These are phyloP conservation scores for Phytophthora multivora DNA, from an alignment of 352 stramenopile species.

Conservation along the genomic window DNA sequence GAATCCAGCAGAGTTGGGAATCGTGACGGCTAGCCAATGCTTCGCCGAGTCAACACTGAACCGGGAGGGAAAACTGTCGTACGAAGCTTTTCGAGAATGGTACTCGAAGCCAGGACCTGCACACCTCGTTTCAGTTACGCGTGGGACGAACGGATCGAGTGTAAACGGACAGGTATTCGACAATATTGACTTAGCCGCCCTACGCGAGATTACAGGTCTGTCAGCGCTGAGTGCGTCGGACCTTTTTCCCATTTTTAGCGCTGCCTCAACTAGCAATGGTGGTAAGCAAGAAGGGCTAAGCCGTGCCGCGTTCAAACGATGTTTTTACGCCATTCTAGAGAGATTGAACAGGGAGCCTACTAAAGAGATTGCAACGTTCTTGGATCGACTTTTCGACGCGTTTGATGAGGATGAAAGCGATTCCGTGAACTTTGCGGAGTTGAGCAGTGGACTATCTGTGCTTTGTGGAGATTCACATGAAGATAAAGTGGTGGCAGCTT, in stretches of 20 bases:
- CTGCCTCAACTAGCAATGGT: constrained; percentile 21
- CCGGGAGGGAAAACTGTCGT: constrained; percentile 71
- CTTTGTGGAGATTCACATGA: constrained; percentile 73
- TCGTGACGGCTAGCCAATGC: constrained; percentile 74
- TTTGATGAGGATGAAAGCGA: constrained; percentile 79
- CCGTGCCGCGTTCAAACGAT: constrained; percentile 69
- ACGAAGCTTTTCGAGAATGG: constrained; percentile 76
- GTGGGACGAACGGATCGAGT: not conserved
- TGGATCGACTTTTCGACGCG: constrained; percentile 76
- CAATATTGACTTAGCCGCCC: constrained; percentile 24
- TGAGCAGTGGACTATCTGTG: constrained; percentile 79
- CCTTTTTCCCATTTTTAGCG: constrained; percentile 64
- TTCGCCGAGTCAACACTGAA: constrained; percentile 76
- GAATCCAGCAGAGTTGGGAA: constrained; percentile 62
- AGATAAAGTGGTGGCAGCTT: constrained; percentile 81
- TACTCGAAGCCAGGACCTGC: constrained; percentile 72
- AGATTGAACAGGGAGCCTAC: constrained; percentile 59
- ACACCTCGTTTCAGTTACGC: constrained; percentile 36
- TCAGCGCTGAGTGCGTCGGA: constrained; percentile 55
- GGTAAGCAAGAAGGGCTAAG: constrained; percentile 42
- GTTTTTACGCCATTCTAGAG: constrained; percentile 69
- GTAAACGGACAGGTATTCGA: constrained; percentile 20
- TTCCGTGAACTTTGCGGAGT: constrained; percentile 76
- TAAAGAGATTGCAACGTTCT: constrained; percentile 54
- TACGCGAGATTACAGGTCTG: constrained; percentile 66